Conservation (phyloP, 345 rosid species). For the Sapria himalayana region DNA sequence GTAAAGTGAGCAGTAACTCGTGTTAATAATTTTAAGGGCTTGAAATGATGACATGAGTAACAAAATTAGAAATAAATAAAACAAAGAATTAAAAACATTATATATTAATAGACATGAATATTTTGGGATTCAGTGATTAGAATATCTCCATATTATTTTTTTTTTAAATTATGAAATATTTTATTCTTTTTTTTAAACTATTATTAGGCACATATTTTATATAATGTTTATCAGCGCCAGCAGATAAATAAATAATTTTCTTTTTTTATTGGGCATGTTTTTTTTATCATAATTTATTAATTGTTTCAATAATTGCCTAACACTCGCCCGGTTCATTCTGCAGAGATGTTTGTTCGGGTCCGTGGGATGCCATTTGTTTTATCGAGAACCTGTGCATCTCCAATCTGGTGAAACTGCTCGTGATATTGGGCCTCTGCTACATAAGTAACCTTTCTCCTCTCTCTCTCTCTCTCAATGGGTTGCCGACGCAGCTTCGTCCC, state of each 20-base stretch:
- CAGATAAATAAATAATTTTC: too few species aligned
- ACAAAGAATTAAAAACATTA: too few species aligned
- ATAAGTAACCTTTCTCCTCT: constrained; percentile 18
- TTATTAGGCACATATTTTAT: not conserved
- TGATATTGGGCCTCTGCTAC: constrained; percentile 40
- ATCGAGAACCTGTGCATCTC: constrained; percentile 51
- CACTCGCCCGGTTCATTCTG: constrained; percentile 2
- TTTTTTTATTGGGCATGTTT: too few species aligned
- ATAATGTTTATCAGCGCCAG: too few species aligned
- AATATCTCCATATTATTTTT: not conserved
- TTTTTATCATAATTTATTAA: not conserved
- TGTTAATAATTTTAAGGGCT: too few species aligned
- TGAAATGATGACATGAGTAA: too few species aligned
- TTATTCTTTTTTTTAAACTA: not conserved
- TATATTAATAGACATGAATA: too few species aligned
- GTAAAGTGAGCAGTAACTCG: too few species aligned
- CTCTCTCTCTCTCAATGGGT: not conserved
- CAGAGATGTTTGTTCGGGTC: constrained; percentile 50
- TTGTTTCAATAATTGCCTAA: not conserved
- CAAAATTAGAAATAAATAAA: too few species aligned
- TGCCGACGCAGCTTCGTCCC: not conserved
- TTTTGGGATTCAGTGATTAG: too few species aligned
- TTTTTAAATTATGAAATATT: not conserved
- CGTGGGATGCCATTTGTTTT: constrained; percentile 58
- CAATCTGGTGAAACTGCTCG: constrained; percentile 32